Base-by-base conservation (phyloP, 768 basidiomycete species). In the Boletus rubescentipes region DNA sequence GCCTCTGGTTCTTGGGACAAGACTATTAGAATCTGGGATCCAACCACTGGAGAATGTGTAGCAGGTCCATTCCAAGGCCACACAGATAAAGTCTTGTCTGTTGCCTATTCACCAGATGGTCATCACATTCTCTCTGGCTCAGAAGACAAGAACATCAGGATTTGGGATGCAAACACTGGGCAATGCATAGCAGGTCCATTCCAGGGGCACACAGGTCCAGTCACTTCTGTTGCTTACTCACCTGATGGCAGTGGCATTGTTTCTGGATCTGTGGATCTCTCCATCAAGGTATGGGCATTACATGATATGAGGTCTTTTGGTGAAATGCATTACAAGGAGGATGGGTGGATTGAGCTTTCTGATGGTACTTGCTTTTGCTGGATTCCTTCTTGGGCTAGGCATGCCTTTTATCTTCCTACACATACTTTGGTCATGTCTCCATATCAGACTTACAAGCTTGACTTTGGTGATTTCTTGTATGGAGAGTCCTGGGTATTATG, bases 1-100 rank as follows among this genome's bases (percentile, higher is more conserved):
- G 60, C 57, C 31, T 67, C 68, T 49, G 65, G 65, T 10, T 67
- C 66, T 8, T 1, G 30, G 6, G 67, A 72, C 49, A 59, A 50
- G 36, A 65, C 60, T 0, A 38, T 71, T 10, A 64, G 61, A 40
- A 9, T 67, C 12, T 67, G 66, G 66, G 29, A 60, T 45, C 12
- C 44, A 34, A 6, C 1, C 23, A 52, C 55, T 58, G 51, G 67
- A 18, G 43, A 56, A 21, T 50, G 56, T 56, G 15, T 67, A 40
- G 55, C 35, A 51, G 63, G 57, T 50, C 61, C 62, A 45, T 42
- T 63, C 16, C 23, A 58, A 9, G 64, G 63, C 11, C 64, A 71
- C 29, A 57, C 53, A 61, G 50, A 53, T 29, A 0, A 1, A 4
- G n/a, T 63, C 12, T 20, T 14, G 1, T 59, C 51, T 46, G 40